Evolutionary conservation across 2,329 filamentous ascomycete genomes (phyloP).

Genomic region (Cladosporium sp.): DNA sequence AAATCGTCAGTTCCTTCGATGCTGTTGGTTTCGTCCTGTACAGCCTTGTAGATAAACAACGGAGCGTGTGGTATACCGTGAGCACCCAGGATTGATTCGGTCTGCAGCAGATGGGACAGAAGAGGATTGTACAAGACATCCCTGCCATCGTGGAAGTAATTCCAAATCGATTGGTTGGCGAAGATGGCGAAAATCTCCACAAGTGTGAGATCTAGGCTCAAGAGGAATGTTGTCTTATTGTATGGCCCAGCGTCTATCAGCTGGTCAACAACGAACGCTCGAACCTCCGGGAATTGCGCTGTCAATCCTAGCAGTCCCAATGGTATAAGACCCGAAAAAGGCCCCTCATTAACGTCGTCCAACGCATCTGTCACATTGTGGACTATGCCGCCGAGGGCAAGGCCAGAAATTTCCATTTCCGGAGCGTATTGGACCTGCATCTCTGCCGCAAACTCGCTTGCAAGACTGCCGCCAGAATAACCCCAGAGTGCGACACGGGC

Average conservation of each 20-base stretch:
- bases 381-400: slow-evolving; percentile 52
- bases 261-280: slow-evolving; percentile 29
- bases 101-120: slow-evolving; percentile 32
- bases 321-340: slow-evolving; percentile 36
- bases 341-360: slow-evolving; percentile 34
- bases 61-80: slow-evolving; percentile 50
- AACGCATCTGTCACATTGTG: slow-evolving; percentile 45
- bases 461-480: slow-evolving; percentile 57
- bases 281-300: slow-evolving; percentile 38
- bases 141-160: slow-evolving; percentile 45
- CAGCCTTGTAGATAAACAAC: slow-evolving; percentile 53
- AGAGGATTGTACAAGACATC: slow-evolving; percentile 28
- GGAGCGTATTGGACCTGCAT: slow-evolving; percentile 55
- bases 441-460: slow-evolving; percentile 55
- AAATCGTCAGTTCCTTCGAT: slow-evolving; percentile 48
- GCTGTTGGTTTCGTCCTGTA: slow-evolving; percentile 48
- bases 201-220: slow-evolving; percentile 30
- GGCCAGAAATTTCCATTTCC: slow-evolving; percentile 52
- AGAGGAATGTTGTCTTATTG: slow-evolving; percentile 40
- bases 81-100: slow-evolving; percentile 39
- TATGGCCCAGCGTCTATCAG: slow-evolving; percentile 35
- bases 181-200: slow-evolving; percentile 33
- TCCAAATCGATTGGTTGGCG: slow-evolving; percentile 38
- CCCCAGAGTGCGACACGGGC: slow-evolving; percentile 49
- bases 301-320: slow-evolving; percentile 37